phyloP scores from a whole-genome alignment of 495 filamentous ascomycete genomes.

The Penicillium parvum region DNA sequence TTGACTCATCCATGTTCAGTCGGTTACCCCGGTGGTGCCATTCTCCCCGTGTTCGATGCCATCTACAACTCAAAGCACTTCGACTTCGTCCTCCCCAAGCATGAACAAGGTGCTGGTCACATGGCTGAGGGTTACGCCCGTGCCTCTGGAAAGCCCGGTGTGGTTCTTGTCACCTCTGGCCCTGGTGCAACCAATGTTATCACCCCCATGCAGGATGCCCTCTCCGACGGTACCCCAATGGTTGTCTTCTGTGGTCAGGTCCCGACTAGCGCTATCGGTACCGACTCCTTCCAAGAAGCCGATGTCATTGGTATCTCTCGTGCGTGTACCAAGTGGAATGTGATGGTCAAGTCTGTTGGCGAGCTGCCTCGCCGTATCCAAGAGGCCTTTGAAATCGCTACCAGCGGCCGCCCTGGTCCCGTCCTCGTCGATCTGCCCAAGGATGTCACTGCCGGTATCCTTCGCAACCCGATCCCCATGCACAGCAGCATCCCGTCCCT shows the following conservation, averaged over 20 bases:
- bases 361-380: constrained; percentile 58
- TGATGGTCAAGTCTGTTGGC: constrained; percentile 57
- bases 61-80: constrained; percentile 61
- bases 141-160: constrained; percentile 57
- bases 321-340: constrained; percentile 64
- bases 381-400: constrained; percentile 62
- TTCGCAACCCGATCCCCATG: constrained; percentile 52
- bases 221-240: constrained; percentile 60
- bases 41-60: constrained; percentile 55
- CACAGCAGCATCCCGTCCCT: constrained; percentile 52
- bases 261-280: constrained; percentile 51
- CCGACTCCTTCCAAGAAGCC: constrained; percentile 62
- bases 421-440: constrained; percentile 60
- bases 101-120: constrained; percentile 63
- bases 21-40: constrained; percentile 42
- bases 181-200: constrained; percentile 60
- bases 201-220: constrained; percentile 60
- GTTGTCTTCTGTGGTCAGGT: constrained; percentile 63
- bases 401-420: constrained; percentile 56
- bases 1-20: constrained; percentile 13
- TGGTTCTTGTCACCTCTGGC: constrained; percentile 63
- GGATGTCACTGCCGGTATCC: constrained; percentile 52
- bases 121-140: constrained; percentile 65
- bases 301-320: constrained; percentile 59
- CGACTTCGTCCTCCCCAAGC: constrained; percentile 58